Evolutionary conservation across 1,284 basidiomycete genomes (phyloP).

Genomic region (Sparassis latifolia): DNA sequence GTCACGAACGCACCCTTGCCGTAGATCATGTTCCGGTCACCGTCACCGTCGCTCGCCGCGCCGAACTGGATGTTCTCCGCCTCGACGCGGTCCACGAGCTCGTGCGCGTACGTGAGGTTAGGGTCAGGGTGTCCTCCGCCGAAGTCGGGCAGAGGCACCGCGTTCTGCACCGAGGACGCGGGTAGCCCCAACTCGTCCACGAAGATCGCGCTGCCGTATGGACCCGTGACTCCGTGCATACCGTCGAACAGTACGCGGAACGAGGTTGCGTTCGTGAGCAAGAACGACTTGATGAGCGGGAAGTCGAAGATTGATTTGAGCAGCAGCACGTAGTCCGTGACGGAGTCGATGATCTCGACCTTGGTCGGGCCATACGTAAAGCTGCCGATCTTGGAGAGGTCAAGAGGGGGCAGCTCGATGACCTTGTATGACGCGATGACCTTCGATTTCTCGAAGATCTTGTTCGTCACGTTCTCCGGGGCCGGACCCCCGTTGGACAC

Average conservation of each 20-base stretch:
- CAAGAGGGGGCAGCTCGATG: conserved; percentile 59
- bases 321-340: conserved; percentile 82
- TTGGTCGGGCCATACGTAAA: conserved; percentile 77
- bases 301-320: conserved; percentile 95
- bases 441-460: conserved; percentile 90
- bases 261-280: conserved; percentile 58
- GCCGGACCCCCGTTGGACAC: conserved; percentile 96
- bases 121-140: conserved; percentile 97
- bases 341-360: conserved; percentile 93
- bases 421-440: conserved; percentile 82
- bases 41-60: conserved; percentile 95
- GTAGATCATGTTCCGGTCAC: conserved; percentile 99
- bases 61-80: conserved; percentile 85
- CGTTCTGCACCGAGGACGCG: conserved; percentile 85
- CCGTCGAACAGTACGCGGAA: conserved; percentile 96
- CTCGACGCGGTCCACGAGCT: conserved; percentile 91
- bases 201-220: conserved; percentile 90
- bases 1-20: conserved; percentile 98
- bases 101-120: conserved; percentile 96
- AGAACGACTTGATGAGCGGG: conserved; percentile 85
- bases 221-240: conserved; percentile 94
- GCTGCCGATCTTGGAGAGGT: conserved; percentile 81
- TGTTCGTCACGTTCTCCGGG: conserved; percentile 90
- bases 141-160: conserved; percentile 88
- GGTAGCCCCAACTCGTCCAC: conserved; percentile 81